phyloP scores from a whole-genome alignment of 108 stramenopile genomes.

The Phaeodactylum tricornutum region DNA sequence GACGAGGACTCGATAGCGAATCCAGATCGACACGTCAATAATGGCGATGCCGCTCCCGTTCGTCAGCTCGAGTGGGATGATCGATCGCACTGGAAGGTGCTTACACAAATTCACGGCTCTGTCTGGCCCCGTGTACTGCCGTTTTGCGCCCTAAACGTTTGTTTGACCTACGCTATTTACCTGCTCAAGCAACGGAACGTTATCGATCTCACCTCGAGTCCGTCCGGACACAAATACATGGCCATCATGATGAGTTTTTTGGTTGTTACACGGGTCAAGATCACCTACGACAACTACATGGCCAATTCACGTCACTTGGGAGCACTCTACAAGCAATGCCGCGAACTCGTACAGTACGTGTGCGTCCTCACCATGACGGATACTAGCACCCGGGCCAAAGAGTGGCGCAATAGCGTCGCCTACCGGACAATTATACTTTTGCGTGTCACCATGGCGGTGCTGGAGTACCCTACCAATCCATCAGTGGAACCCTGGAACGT shows the following conservation, averaged over 20 bases:
- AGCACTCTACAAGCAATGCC: conserved; percentile 8
- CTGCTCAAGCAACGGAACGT: conserved; percentile 5
- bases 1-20: too few species aligned
- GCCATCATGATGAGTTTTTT: conserved; percentile 16
- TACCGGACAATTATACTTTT: conserved; percentile 14
- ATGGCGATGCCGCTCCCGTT: too few species aligned
- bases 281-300: conserved; percentile 22
- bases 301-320: conserved; percentile 3
- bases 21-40: too few species aligned
- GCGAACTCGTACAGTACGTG: conserved; percentile 11
- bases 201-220: conserved; percentile 10
- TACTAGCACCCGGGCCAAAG: conserved; percentile 3
- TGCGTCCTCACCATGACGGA: conserved; percentile 1
- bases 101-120: conserved; percentile 24
- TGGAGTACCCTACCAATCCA: conserved; percentile 3
- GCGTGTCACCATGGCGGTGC: conserved; percentile 13
- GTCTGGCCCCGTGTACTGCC: conserved; percentile 17
- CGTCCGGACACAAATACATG: conserved; percentile 20
- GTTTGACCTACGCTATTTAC: conserved; percentile 2
- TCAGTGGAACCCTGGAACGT: conserved; percentile 21
- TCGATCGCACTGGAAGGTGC: conserved; percentile 10
- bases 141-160: conserved; percentile 11
- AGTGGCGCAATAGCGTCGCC: conserved; percentile 16
- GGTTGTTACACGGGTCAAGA: conserved; percentile 13
- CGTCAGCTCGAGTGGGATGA: not conserved